Conservation (phyloP, 805 yeast species). For the Ogataea saltuana region DNA sequence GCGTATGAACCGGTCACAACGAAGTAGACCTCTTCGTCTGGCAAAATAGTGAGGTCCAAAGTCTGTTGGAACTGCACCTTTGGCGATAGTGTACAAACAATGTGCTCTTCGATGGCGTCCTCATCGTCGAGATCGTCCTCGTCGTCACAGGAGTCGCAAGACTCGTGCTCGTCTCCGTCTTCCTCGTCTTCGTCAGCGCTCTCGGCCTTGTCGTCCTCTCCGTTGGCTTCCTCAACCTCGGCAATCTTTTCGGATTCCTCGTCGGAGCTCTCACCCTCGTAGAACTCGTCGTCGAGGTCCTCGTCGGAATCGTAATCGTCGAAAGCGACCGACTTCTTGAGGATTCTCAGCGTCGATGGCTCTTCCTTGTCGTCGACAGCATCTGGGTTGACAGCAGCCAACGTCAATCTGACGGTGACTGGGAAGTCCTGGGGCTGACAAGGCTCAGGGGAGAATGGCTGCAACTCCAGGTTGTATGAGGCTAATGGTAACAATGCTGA, state of each 20-base stretch:
- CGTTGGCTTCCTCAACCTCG: slow-evolving; percentile 24
- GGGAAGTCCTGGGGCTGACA: slow-evolving; percentile 87
- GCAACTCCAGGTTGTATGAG: slow-evolving; percentile 79
- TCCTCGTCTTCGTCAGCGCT: slow-evolving; percentile 34
- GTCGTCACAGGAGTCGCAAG: slow-evolving; percentile 52
- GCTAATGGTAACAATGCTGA: slow-evolving; percentile 79
- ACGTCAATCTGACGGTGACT: slow-evolving; percentile 83
- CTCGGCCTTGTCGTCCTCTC: slow-evolving; percentile 28
- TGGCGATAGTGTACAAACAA: slow-evolving; percentile 90
- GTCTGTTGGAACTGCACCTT: slow-evolving; percentile 83
- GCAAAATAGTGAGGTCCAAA: slow-evolving; percentile 83
- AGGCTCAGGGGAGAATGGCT: slow-evolving; percentile 85
- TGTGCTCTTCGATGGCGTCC: slow-evolving; percentile 78
- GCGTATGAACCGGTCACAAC: slow-evolving; percentile 96
- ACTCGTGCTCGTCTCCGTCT: slow-evolving; percentile 37
- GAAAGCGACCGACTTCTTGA: slow-evolving; percentile 58
- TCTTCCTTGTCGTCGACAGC: slow-evolving; percentile 75
- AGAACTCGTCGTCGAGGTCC: slow-evolving; percentile 49
- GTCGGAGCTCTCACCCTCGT: slow-evolving; percentile 46
- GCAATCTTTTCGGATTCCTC: slow-evolving; percentile 33
- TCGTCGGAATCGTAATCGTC: slow-evolving; percentile 49
- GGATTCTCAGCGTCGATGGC: slow-evolving; percentile 88
- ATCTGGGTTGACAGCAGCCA: slow-evolving; percentile 95
- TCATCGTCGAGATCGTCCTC: slow-evolving; percentile 61
- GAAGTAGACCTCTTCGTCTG: slow-evolving; percentile 92